These are phyloP conservation scores for Diplodia mutila DNA, from an alignment of 2,329 filamentous ascomycete species.

Conservation along the genomic window DNA sequence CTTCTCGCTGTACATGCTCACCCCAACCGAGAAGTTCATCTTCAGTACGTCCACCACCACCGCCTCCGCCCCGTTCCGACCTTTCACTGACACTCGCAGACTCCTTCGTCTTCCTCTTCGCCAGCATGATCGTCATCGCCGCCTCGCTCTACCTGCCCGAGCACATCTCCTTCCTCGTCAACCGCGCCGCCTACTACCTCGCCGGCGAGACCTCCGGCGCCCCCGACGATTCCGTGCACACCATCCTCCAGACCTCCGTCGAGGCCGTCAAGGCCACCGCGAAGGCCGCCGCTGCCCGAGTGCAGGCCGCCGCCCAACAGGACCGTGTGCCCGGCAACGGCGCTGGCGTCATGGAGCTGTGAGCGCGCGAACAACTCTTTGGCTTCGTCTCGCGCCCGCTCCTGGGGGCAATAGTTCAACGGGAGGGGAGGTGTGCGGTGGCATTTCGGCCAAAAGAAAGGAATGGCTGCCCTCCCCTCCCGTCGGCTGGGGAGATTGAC, in stretches of 20 bases:
- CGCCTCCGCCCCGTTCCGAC: not conserved
- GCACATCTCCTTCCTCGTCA: constrained; percentile 80
- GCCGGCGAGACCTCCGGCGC: constrained; percentile 64
- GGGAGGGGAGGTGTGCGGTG: no score
- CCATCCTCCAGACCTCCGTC: not conserved
- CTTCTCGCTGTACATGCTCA: constrained; percentile 96
- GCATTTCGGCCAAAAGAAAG: no score
- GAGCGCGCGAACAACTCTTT: not conserved
- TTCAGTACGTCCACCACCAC: constrained; percentile 70
- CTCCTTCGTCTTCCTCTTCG: constrained; percentile 87
- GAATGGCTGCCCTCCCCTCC: no score
- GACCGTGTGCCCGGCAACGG: constrained; percentile 14
- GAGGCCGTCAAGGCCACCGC: constrained; percentile 12
- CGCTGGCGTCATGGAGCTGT: constrained; percentile 19
- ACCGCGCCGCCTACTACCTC: constrained; percentile 93
- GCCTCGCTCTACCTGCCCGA: constrained; percentile 91
- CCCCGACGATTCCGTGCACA: not conserved
- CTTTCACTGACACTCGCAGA: constrained; percentile 58
- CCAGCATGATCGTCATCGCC: constrained; percentile 83
- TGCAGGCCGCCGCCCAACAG: not conserved
- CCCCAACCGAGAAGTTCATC: constrained; percentile 91
- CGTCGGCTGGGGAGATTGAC: not conserved
- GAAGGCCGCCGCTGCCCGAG: not conserved
- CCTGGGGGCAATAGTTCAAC: not conserved
- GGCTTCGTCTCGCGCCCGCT: not conserved